Evolutionary conservation across 2,329 filamentous ascomycete species (phyloP).

Genomic region (Trichoderma koningii): DNA sequence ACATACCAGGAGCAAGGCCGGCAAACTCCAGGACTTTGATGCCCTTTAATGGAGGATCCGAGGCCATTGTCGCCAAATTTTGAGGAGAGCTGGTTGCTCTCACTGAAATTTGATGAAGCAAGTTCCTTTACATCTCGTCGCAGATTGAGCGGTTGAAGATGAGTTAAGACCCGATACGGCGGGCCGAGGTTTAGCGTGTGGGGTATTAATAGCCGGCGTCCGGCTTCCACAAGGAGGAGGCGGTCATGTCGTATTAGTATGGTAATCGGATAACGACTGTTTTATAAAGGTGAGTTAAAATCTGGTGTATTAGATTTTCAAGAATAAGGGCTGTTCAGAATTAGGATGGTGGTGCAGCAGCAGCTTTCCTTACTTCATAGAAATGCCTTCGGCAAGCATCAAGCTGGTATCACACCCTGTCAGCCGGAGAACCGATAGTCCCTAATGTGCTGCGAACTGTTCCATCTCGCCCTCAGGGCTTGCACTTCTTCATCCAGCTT

Average conservation of each 20-base stretch:
- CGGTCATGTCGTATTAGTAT: not conserved
- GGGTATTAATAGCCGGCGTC: conserved; percentile 16
- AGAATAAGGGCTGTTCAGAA: too few relatives aligned
- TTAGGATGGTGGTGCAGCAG: too few relatives aligned
- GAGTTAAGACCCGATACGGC: conserved; percentile 10
- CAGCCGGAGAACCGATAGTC: not conserved
- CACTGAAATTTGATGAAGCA: not conserved
- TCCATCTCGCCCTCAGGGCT: conserved; percentile 26
- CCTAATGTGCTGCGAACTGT: not conserved
- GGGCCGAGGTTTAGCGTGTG: conserved; percentile 23
- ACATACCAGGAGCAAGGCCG: conserved; percentile 61
- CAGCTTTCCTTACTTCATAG: too few relatives aligned
- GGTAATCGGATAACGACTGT: not conserved
- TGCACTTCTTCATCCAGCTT: conserved; percentile 28
- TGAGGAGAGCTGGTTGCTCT: not conserved
- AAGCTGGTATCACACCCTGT: not conserved
- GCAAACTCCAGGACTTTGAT: conserved; percentile 63
- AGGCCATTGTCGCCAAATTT: not conserved
- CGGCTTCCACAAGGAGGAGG: not conserved
- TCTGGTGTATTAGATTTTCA: too few relatives aligned
- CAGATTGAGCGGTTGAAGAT: not conserved
- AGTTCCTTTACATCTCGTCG: not conserved
- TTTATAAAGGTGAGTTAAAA: too few relatives aligned
- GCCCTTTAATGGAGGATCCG: conserved; percentile 46
- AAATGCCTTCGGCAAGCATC: not conserved